Conservation (phyloP, 2,329 filamentous ascomycete genomes). For the Colletotrichum truncatum region DNA sequence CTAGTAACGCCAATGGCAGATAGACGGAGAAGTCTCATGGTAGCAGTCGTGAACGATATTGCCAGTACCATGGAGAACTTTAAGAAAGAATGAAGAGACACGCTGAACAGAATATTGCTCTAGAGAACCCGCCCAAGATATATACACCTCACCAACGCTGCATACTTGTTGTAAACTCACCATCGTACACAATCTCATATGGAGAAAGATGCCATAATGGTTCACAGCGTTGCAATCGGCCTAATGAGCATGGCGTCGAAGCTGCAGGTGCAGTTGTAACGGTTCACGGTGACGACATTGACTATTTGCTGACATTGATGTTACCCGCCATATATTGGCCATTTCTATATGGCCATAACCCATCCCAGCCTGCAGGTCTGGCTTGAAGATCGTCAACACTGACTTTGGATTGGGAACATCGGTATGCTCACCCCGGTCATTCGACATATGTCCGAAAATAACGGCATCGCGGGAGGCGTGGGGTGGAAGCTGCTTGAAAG, state of each 20-base stretch:
- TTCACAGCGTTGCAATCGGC: not conserved
- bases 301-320: not conserved
- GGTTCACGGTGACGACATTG: constrained; percentile 23
- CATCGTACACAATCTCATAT: too few species aligned
- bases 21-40: constrained; percentile 8
- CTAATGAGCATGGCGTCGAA: not conserved
- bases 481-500: not conserved
- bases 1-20: not conserved
- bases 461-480: constrained; percentile 24
- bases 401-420: not conserved
- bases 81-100: too few species aligned
- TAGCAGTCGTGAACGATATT: too few species aligned
- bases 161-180: too few species aligned
- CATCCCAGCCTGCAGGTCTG: not conserved
- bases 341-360: not conserved
- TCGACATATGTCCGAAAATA: constrained; percentile 28
- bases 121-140: not conserved
- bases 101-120: too few species aligned
- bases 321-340: not conserved
- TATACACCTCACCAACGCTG: too few species aligned
- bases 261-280: not conserved
- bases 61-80: too few species aligned
- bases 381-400: not conserved
- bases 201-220: too few species aligned
- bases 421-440: constrained; percentile 11